Conservation (phyloP, 2,329 filamentous ascomycete species). For the Metarhizium humberi region DNA sequence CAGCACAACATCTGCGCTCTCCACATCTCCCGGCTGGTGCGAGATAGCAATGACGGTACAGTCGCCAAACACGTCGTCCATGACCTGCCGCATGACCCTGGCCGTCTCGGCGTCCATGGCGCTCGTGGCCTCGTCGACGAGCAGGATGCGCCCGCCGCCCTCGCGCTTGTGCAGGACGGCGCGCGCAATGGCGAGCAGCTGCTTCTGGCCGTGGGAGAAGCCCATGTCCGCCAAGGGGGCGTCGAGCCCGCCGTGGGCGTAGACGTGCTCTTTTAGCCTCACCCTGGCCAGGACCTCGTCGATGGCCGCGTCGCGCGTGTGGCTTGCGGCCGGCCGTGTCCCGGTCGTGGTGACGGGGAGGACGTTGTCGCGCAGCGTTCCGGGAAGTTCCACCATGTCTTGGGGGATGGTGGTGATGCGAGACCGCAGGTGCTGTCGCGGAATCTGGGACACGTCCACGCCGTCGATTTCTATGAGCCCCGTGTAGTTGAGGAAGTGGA, state of each 20-base stretch:
- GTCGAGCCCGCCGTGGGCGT: constrained; percentile 6
- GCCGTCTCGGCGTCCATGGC: constrained; percentile 5
- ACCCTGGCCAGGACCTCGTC: constrained; percentile 6
- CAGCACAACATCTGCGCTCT: background rate
- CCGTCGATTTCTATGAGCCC: constrained; percentile 14
- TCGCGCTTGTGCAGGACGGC: constrained; percentile 2
- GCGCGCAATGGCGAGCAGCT: constrained; percentile 10
- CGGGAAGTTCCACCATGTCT: constrained; percentile 14
- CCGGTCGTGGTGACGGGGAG: background rate
- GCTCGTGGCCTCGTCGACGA: constrained; percentile 8
- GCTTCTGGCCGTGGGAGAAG: constrained; percentile 11
- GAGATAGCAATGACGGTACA: constrained; percentile 3
- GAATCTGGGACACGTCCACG: constrained; percentile 16
- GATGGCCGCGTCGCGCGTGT: constrained; percentile 3
- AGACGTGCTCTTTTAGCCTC: constrained; percentile 6
- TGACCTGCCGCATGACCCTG: background rate
- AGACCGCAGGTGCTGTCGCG: constrained; percentile 14
- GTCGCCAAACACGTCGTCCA: constrained; percentile 1
- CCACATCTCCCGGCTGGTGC: background rate
- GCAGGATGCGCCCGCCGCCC: background rate
- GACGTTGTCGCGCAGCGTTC: constrained; percentile 7
- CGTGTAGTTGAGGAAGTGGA: background rate
- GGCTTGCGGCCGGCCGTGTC: background rate
- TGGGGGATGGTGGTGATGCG: constrained; percentile 22
- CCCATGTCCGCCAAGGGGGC: constrained; percentile 5